Evolutionary conservation across 2,329 filamentous ascomycete genomes (phyloP), one percentile per base, ranked within the genome.

Genomic region (Exserohilum rostratum): DNA sequence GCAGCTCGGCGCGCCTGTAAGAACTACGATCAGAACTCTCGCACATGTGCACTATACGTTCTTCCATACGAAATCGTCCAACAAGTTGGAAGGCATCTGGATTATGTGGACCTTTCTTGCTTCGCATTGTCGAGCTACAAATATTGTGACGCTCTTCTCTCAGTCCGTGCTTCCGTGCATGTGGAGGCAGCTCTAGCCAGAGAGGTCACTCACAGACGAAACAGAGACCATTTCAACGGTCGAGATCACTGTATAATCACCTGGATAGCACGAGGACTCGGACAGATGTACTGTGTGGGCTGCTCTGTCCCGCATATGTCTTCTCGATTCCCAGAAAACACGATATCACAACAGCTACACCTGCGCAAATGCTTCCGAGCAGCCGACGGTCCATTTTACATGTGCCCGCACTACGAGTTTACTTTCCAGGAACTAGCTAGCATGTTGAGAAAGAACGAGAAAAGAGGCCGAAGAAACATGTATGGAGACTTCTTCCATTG

Each of bases 101-200:
- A 33, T 20, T 31, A 52, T 15, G 17, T 7, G n/a, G 43, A 52
- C 29, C 40, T 20, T 15, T 17, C 11, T 22, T 52, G 50, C 30
- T 35, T 52, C 35, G 43, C 29, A 18, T 9, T 47, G 18, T 47
- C 50, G 12, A 40, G 20, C 10, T 29, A 38, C 12, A 52, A 47
- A 30, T 42, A 45, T 18, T 5, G 12, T 29, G 12, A 47, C 20
- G 39, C 38, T n/a, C n/a, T 50, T 7, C 10, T 15, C 20, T n/a
- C 18, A 5, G 7, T 18, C 3, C 18, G 13, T 18, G 10, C 12
- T 17, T 2, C 25, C 3, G 3, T 27, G 6, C 18, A 6, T n/a
- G 10, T 15, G 22, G 4, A 37, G 5, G 11, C n/a, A 34, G 13
- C 11, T 12, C 17, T 20, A 6, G 27, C 18, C 15, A 42, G 15